Base-by-base conservation (phyloP, 139 green algal species). In the Chlamydomonas urium region DNA sequence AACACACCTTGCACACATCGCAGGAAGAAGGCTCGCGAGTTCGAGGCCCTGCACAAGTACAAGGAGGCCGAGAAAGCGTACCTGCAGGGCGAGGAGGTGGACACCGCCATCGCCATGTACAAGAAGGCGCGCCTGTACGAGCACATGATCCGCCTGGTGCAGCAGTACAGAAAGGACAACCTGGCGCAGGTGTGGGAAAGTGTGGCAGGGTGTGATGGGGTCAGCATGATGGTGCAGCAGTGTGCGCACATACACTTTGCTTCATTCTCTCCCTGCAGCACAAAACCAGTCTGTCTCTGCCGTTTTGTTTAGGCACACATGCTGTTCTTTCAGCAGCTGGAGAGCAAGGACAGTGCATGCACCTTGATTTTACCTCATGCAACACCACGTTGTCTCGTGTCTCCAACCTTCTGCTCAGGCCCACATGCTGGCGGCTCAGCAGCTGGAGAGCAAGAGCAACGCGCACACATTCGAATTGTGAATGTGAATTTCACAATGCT, bases 91-190 rank as follows among this genome's bases (percentile, higher is more conserved):
- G 77, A 89, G 33, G 84, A 90, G 69, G 68, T 83, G 33, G 90
- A 94, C 74, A 69, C 83, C 69, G 90, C 90, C 56, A 91, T 95
- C 47, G 74, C 78, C 56, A 92, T 95, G 90, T 94, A 93, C 81
- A 92, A 94, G 80, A 83, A 84, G 69, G 72, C 76, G 32, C 72
- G 72, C 58, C 76, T 85, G 78, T 94, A 84, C 74, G 80, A 91
- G 63, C 75, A 90, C 2, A 90, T 95, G 86, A 77, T 95, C 24
- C 79, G 86, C 4, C 81, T 95, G 23, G 88, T 93, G 47, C 47
- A 75, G n/a, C 57, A 71, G 63, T 74, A 93, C 72, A 75, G 79
- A 37, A 83, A 83, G 69, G 87, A 85, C 65, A 84, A 82, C 57
- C 60, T 90, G 36, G 37, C 72, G 0, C 65, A 82, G 70, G 79